These are phyloP conservation scores for Vicia sativa DNA, from an alignment of 306 rosid species.

Conservation along the genomic window DNA sequence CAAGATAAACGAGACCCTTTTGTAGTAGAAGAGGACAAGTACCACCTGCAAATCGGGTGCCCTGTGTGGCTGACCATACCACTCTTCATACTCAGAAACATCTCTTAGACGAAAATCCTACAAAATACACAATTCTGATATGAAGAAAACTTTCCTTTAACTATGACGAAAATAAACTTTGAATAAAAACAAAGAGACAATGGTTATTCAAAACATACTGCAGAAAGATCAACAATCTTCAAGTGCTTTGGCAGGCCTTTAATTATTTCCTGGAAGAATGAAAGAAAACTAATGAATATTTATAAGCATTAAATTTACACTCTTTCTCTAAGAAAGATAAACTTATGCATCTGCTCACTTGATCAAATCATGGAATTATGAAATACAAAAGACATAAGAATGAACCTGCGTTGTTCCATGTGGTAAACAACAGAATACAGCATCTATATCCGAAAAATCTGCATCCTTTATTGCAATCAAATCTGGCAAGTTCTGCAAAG, in stretches of 20 bases:
- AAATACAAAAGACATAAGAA: conserved; percentile 20
- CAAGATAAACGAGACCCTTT: conserved; percentile 29
- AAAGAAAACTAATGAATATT: conserved; percentile 29
- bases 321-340: conserved; percentile 15
- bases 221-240: conserved; percentile 99
- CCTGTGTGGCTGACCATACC: conserved; percentile 91
- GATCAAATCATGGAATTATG: conserved; percentile 11
- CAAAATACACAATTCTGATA: conserved; percentile 36
- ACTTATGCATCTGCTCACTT: not conserved
- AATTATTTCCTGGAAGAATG: conserved; percentile 78
- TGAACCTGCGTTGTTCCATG: conserved; percentile 94
- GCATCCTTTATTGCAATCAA: conserved; percentile 91
- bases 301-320: not conserved
- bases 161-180: not conserved
- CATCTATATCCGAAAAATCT: conserved; percentile 76
- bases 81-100: conserved; percentile 83
- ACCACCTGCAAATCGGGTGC: conserved; percentile 84
- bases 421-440: conserved; percentile 94
- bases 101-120: conserved; percentile 91
- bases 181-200: conserved; percentile 12
- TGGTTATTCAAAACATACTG: conserved; percentile 58
- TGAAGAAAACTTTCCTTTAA: conserved; percentile 10
- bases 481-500: conserved; percentile 73
- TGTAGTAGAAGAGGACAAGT: conserved; percentile 16
- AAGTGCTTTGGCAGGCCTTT: conserved; percentile 78